A percentile compares a stretch with the other conserved stretches of the same genome.
phyloP scores from a whole-genome alignment of 441 rosid species.

The California macrophylla region DNA sequence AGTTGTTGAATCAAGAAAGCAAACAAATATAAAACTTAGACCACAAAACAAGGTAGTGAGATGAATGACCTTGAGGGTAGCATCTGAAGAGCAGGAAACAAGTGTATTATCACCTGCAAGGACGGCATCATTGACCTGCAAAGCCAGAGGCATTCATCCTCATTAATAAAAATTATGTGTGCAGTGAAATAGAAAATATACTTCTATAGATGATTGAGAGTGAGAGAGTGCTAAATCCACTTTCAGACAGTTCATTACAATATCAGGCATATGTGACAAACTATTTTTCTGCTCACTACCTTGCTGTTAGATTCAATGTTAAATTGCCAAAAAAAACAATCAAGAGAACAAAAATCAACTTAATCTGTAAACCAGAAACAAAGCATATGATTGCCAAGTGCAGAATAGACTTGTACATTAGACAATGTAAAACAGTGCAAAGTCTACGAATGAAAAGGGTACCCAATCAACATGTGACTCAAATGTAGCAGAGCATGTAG shows the following conservation, averaged over 20 bases:
- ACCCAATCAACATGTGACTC: conserved; percentile 99
- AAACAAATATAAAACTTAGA: not conserved
- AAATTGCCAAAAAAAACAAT: not conserved
- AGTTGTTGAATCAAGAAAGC: not conserved
- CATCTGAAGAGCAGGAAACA: conserved; percentile 95
- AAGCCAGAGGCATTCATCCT: conserved; percentile 13
- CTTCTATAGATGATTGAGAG: not conserved
- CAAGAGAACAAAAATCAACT: not conserved
- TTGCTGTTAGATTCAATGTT: conserved; percentile 1
- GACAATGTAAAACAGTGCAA: conserved; percentile 15
- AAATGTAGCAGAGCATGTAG: conserved; percentile 86
- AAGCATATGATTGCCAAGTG: not conserved
- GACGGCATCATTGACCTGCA: conserved; percentile 88
- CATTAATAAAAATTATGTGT: not conserved
- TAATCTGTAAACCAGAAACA: not conserved
- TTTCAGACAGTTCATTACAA: not conserved
- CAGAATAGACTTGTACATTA: not conserved
- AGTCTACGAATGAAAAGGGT: conserved; percentile 17
- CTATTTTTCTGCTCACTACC: not conserved
- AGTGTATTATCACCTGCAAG: conserved; percentile 73
- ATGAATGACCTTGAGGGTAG: conserved; percentile 74
- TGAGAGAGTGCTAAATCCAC: not conserved
- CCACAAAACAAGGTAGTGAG: not conserved
- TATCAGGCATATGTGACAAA: not conserved
- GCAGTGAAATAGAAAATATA: conserved; percentile 1